A percentile compares a stretch with the other conserved stretches of the same genome.
phyloP scores from a whole-genome alignment of 441 rosid genomes.

The Geranium incanum region DNA sequence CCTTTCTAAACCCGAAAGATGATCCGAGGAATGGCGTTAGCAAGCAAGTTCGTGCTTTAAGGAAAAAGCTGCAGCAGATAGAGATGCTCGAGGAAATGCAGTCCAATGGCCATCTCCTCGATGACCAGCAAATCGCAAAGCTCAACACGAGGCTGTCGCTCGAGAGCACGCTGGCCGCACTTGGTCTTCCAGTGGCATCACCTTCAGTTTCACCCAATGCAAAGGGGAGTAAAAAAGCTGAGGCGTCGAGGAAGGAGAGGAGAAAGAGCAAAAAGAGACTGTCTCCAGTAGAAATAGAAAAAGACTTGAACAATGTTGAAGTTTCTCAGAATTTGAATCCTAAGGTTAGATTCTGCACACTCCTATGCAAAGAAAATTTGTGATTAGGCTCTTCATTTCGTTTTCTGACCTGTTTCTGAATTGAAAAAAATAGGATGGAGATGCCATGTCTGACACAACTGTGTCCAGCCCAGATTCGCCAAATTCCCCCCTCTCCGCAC shows the following conservation, averaged over 20 bases:
- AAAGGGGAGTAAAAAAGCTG: constrained; percentile 37
- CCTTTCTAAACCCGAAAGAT: constrained; percentile 51
- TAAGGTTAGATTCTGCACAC: constrained; percentile 39
- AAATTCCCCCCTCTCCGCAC: constrained; percentile 31
- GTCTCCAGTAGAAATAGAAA: constrained; percentile 21
- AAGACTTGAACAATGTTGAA: constrained; percentile 30
- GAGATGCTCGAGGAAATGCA: constrained; percentile 86
- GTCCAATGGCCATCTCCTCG: constrained; percentile 62
- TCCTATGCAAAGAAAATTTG: not conserved
- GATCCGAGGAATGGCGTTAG: constrained; percentile 41
- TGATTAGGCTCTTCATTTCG: not conserved
- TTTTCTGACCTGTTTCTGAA: constrained; percentile 17
- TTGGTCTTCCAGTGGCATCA: constrained; percentile 48
- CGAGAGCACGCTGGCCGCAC: constrained; percentile 63
- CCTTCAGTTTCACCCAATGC: constrained; percentile 39
- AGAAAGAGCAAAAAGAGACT: not conserved
- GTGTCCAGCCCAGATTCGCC: constrained; percentile 26
- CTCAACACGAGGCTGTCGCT: constrained; percentile 60
- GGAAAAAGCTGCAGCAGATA: constrained; percentile 91
- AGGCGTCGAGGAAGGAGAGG: not conserved
- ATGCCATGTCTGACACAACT: constrained; percentile 20
- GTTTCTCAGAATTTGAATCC: constrained; percentile 29
- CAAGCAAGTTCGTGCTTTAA: constrained; percentile 69
- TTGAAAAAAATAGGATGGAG: constrained; percentile 35
- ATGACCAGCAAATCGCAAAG: constrained; percentile 85